phyloP scores from a whole-genome alignment of 805 yeast species.

The Yarrowia deformans region DNA sequence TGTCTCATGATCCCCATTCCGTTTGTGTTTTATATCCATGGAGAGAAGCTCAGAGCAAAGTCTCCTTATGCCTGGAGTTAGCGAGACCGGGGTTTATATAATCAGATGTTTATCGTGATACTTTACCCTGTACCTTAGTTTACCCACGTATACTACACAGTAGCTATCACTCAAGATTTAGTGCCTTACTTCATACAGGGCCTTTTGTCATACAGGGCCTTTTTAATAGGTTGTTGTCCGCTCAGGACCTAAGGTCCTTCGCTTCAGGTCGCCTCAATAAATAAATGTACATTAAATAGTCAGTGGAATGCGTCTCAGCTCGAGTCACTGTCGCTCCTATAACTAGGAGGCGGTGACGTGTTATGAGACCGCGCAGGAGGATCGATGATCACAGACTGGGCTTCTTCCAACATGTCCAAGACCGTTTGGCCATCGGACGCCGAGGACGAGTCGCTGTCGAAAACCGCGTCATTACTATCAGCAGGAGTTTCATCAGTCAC shows the following conservation, averaged over 20 bases:
- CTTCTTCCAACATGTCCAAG: constrained; percentile 16
- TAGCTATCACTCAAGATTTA: too few species aligned
- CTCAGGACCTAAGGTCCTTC: background rate
- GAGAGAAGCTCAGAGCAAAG: constrained; percentile 52
- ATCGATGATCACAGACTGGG: constrained; percentile 34
- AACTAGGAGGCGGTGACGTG: constrained; percentile 32
- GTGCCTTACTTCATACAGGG: too few species aligned
- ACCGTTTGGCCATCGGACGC: constrained; percentile 15
- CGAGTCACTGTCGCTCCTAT: constrained; percentile 31
- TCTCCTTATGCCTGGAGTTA: constrained; percentile 9
- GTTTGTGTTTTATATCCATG: constrained; percentile 55
- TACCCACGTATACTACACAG: too few species aligned
- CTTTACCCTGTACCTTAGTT: too few species aligned
- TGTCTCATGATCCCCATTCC: constrained; percentile 62
- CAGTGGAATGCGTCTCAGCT: constrained; percentile 18
- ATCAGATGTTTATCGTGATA: too few species aligned
- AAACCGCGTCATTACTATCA: too few species aligned
- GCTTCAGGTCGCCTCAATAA: constrained; percentile 16
- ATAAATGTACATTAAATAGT: constrained; percentile 37
- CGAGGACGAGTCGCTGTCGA: background rate
- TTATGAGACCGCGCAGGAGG: constrained; percentile 33
- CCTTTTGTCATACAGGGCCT: too few species aligned
- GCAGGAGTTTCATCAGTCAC: background rate
- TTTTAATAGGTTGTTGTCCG: background rate
- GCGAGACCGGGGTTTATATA: too few species aligned